Evolutionary conservation across 331 rosid species (phyloP).

Genomic region (Malus hybrid): DNA sequence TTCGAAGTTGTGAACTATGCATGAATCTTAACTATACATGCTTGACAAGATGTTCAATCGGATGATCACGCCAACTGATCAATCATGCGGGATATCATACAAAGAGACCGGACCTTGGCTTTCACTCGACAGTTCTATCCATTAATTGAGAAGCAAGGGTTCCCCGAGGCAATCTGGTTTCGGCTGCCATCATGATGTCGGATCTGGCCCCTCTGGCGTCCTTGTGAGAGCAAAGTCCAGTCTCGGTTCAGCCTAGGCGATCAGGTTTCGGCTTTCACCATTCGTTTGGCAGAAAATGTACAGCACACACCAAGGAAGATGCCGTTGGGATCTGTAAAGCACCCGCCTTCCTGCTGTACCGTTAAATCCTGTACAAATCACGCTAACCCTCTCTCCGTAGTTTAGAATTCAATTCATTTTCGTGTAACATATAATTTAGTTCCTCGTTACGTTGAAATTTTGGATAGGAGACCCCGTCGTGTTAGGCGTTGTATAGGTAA

Average conservation of each 20-base stretch:
- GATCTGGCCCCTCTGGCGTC: conserved; percentile 26
- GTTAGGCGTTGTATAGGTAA: conserved; percentile 55
- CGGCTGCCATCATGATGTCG: conserved; percentile 5
- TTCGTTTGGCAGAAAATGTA: conserved; percentile 25
- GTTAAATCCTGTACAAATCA: conserved; percentile 57
- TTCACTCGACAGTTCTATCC: conserved; percentile 13
- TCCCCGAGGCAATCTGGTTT: neutral
- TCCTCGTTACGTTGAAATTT: conserved; percentile 34
- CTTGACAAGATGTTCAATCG: conserved; percentile 30
- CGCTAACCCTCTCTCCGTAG: conserved; percentile 43
- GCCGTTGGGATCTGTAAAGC: conserved; percentile 40
- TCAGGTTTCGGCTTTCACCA: conserved; percentile 34
- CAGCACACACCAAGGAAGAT: conserved; percentile 33
- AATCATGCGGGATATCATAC: conserved; percentile 11
- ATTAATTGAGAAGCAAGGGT: conserved; percentile 30
- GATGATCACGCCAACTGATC: conserved; percentile 22
- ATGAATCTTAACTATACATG: conserved; percentile 36
- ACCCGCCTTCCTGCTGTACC: conserved; percentile 33
- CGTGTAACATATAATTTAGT: conserved; percentile 65
- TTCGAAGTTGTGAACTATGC: conserved; percentile 15
- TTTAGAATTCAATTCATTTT: conserved; percentile 64
- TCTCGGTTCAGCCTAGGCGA: conserved; percentile 29
- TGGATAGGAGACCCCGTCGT: conserved; percentile 44
- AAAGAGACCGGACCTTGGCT: conserved; percentile 21
- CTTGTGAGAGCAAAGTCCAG: conserved; percentile 19